These are phyloP conservation scores for Chlamydomonas schloesseri DNA, from an alignment of 139 green algal genomes.

Conservation along the genomic window DNA sequence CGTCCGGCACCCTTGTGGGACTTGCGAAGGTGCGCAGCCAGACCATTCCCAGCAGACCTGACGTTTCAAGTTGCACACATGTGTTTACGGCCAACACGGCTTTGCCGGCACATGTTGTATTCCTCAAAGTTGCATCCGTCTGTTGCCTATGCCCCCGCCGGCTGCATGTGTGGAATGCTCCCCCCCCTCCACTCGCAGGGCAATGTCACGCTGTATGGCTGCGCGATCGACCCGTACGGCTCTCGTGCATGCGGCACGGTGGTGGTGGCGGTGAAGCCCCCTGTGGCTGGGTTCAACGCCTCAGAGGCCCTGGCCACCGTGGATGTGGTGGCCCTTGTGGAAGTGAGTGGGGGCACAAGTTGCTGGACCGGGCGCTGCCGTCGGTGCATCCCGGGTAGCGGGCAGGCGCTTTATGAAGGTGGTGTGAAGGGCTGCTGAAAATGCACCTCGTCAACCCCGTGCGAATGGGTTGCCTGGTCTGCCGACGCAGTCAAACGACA, in stretches of 20 bases:
- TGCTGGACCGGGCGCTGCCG: not conserved
- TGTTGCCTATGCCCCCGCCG: too few relatives aligned
- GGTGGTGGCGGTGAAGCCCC: not conserved
- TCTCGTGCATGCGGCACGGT: not conserved
- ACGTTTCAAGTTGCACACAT: too few relatives aligned
- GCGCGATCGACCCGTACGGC: slow-evolving; percentile 6
- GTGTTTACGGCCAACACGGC: too few relatives aligned
- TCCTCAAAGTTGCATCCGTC: too few relatives aligned
- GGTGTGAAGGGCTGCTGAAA: not conserved
- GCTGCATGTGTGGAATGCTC: too few relatives aligned
- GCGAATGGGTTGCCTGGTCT: too few relatives aligned
- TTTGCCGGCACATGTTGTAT: too few relatives aligned
- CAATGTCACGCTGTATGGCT: not conserved
- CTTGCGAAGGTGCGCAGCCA: not conserved
- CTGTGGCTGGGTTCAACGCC: not conserved
- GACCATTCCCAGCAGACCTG: too few relatives aligned
- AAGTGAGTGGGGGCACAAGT: not conserved
- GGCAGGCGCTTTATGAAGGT: not conserved
- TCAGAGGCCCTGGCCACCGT: not conserved
- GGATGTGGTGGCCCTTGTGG: not conserved
- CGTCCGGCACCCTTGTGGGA: not conserved
- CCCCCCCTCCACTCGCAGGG: too few relatives aligned
- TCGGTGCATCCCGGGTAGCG: not conserved
- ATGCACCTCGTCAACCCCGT: not conserved
- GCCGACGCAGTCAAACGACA: not conserved